Evolutionary conservation across 2,329 filamentous ascomycete genomes (phyloP).

Genomic region (Neospermospora avenae): DNA sequence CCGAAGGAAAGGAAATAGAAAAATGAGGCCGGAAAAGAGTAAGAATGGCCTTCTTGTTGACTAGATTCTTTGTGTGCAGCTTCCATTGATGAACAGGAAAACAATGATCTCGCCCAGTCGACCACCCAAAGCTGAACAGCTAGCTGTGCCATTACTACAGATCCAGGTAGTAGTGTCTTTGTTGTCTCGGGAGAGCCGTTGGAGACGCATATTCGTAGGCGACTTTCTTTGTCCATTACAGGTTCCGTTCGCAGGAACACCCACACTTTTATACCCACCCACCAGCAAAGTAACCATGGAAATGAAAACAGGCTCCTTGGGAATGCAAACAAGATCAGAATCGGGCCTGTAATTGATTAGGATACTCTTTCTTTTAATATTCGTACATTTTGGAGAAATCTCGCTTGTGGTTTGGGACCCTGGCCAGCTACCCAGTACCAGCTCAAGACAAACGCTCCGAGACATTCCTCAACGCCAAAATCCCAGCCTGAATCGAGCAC

Average conservation of each 20-base stretch:
- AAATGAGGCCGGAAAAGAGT: conserved; percentile 18
- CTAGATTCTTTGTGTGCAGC: conserved; percentile 33
- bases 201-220: conserved; percentile 28
- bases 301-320: conserved; percentile 12
- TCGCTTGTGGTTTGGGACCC: conserved; percentile 16
- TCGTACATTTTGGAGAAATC: conserved; percentile 21
- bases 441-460: conserved; percentile 22
- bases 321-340: conserved; percentile 18
- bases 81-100: conserved; percentile 31
- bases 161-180: conserved; percentile 29
- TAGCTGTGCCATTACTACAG: conserved; percentile 32
- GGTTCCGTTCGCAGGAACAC: conserved; percentile 24
- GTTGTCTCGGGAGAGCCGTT: conserved; percentile 36
- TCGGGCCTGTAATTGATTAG: conserved; percentile 15
- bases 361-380: conserved; percentile 19
- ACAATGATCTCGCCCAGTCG: conserved; percentile 34
- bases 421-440: conserved; percentile 5
- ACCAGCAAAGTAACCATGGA: conserved; percentile 16
- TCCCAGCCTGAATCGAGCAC: conserved; percentile 16
- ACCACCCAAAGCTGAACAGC: conserved; percentile 22
- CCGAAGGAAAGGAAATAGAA: conserved; percentile 18
- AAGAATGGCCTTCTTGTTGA: conserved; percentile 35
- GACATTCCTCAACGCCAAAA: conserved; percentile 26
- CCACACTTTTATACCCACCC: conserved; percentile 13
- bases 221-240: conserved; percentile 31